Conservation (phyloP, 148 eudicot species). For the Persicaria maculosa region DNA sequence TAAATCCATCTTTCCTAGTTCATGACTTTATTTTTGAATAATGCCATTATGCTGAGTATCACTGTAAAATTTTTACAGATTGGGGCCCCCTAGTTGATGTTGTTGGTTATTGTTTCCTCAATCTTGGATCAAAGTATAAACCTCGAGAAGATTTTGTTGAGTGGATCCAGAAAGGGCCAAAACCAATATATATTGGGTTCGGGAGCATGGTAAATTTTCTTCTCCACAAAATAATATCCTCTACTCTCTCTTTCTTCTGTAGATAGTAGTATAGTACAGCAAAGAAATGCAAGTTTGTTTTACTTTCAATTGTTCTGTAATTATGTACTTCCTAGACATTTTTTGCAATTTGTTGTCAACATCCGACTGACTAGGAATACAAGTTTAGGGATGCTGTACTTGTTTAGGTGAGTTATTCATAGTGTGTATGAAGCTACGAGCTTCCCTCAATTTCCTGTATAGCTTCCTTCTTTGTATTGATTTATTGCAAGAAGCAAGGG, state of each 20-base stretch:
- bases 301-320: too few relatives aligned
- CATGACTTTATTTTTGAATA: neutral
- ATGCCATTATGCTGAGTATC: too few relatives aligned
- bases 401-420: neutral
- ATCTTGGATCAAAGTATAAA: slow-evolving; percentile 67
- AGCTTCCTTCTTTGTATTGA: neutral
- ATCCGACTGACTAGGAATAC: neutral
- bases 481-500: neutral
- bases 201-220: slow-evolving; percentile 86
- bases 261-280: neutral
- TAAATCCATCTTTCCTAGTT: neutral
- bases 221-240: neutral
- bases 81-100: slow-evolving; percentile 94
- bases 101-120: slow-evolving; percentile 89
- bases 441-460: neutral
- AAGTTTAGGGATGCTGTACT: neutral
- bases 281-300: too few relatives aligned
- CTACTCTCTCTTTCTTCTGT: neutral
- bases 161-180: slow-evolving; percentile 75
- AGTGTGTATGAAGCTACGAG: neutral
- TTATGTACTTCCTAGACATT: too few relatives aligned
- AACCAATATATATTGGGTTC: slow-evolving; percentile 85
- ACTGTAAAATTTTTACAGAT: slow-evolving; percentile 34
- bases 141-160: slow-evolving; percentile 57
- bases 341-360: too few relatives aligned